Base-by-base conservation (phyloP, 2,329 filamentous ascomycete genomes). In the Sarocladium strictum region DNA sequence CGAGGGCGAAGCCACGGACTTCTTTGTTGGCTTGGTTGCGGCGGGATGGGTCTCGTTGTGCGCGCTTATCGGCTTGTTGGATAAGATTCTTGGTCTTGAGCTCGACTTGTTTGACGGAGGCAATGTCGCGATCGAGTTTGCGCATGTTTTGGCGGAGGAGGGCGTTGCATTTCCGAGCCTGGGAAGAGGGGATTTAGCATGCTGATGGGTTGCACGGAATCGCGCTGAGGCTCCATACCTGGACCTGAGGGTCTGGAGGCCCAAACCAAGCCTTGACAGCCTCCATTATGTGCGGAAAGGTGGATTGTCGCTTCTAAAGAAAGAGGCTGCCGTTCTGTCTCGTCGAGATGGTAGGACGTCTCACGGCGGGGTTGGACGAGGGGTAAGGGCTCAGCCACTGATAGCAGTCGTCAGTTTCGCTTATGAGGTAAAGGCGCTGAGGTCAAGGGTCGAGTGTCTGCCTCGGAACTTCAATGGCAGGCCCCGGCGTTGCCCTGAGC, bases 61-160 rank as follows among this genome's bases (percentile, higher is more conserved):
- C 90, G 58, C 93, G 89, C 66, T 83, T 85, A 65, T 90, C 89
- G 63, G 93, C 89, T 64, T 86, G 83, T 54, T 95, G 69, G 70
- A 97, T 97, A 61, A 90, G 83, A 69, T 82, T 86, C 66, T 90
- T 91, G 59, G 92, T 92, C 72, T 94, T 95, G 65, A 74, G 73
- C 69, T 99, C 93, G 61, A 90, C 85, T 55, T 82, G 76, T 70
- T 89, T 92, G 60, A 94, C 82, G 60, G 85, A 78, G 54, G 79
- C 73, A 67, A 99, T 93, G 72, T 97, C 92, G 67, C 94, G 92
- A 70, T 99, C 94, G 64, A 99, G 83, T 68, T 96, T 93, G 66
- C 94, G 91, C 58, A 90, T 87, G 72, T 97, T 97, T 67, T 85
- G 76, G 58, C 93, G 90, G 64, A 99, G 87, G 58, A 97, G 83